phyloP scores from a whole-genome alignment of 2,329 filamentous ascomycete genomes.

The Aureobasidium sp. region DNA sequence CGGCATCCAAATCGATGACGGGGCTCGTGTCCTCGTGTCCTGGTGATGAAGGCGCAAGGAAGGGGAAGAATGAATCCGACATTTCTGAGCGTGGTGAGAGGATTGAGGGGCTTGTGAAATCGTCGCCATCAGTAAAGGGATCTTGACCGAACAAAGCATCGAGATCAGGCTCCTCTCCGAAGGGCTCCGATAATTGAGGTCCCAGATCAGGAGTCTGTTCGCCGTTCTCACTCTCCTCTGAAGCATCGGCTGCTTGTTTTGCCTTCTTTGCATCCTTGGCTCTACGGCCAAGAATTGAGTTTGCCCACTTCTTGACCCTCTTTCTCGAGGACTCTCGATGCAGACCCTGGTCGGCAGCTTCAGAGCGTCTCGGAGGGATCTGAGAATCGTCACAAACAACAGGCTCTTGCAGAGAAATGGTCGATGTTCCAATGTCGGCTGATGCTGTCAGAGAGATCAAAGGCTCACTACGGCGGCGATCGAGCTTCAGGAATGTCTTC shows the following conservation, averaged over 20 bases:
- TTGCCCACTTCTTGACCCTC: constrained; percentile 64
- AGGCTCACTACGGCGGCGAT: constrained; percentile 39
- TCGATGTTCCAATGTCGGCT: constrained; percentile 23
- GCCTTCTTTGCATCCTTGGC: constrained; percentile 15
- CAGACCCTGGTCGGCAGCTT: neutral
- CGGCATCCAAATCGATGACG: constrained; percentile 90
- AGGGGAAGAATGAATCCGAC: constrained; percentile 3
- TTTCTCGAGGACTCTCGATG: constrained; percentile 38
- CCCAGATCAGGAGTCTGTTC: neutral
- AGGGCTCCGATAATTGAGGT: neutral
- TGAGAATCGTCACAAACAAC: constrained; percentile 14
- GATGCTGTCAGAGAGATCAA: constrained; percentile 22
- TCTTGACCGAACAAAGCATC: constrained; percentile 16
- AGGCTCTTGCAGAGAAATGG: constrained; percentile 26
- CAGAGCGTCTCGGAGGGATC: constrained; percentile 8
- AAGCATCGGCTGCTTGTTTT: neutral
- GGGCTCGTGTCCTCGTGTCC: constrained; percentile 65
- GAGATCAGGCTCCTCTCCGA: constrained; percentile 15
- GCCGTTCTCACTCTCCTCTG: neutral
- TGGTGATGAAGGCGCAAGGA: constrained; percentile 40
- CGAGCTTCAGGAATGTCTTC: constrained; percentile 56
- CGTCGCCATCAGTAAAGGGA: constrained; percentile 14
- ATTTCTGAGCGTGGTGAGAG: constrained; percentile 28
- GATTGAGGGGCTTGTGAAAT: neutral
- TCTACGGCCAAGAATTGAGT: constrained; percentile 27